Evolutionary conservation across 495 filamentous ascomycete species (phyloP).

Genomic region (Podospora comata): DNA sequence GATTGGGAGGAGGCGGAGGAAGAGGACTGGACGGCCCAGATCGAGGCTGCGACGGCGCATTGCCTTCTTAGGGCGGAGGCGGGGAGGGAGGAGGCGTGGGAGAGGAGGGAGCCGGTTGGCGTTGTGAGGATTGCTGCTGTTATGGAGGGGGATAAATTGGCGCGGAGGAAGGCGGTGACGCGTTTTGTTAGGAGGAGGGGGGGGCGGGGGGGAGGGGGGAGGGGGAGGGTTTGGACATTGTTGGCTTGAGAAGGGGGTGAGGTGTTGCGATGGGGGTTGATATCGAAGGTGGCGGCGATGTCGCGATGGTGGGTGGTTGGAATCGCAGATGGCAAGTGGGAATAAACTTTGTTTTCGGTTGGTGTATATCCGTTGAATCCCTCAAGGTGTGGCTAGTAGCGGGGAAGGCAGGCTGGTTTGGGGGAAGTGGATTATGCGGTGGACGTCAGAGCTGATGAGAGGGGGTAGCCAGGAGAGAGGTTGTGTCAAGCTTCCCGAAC

Average conservation of each 20-base stretch:
- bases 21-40: constrained; percentile 32
- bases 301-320: background rate
- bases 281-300: background rate
- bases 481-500: too few species aligned
- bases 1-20: constrained; percentile 20
- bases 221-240: constrained; percentile 19
- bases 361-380: background rate
- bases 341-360: background rate
- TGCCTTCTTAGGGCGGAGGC: constrained; percentile 45
- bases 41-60: constrained; percentile 47
- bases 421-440: background rate
- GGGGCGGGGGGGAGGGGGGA: constrained; percentile 31
- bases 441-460: too few species aligned
- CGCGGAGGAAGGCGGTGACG: constrained; percentile 47
- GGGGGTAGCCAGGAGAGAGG: too few species aligned
- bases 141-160: constrained; percentile 42
- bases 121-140: constrained; percentile 45
- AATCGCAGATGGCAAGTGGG: background rate
- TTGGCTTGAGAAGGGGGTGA: background rate
- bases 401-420: background rate
- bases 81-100: constrained; percentile 43
- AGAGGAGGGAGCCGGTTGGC: constrained; percentile 47
- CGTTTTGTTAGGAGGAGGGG: constrained; percentile 49
- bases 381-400: background rate
- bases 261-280: background rate